Evolutionary conservation across 2,329 filamentous ascomycete species (phyloP), one percentile per base, ranked within the genome.

Genomic region (Colletotrichum tanaceti): DNA sequence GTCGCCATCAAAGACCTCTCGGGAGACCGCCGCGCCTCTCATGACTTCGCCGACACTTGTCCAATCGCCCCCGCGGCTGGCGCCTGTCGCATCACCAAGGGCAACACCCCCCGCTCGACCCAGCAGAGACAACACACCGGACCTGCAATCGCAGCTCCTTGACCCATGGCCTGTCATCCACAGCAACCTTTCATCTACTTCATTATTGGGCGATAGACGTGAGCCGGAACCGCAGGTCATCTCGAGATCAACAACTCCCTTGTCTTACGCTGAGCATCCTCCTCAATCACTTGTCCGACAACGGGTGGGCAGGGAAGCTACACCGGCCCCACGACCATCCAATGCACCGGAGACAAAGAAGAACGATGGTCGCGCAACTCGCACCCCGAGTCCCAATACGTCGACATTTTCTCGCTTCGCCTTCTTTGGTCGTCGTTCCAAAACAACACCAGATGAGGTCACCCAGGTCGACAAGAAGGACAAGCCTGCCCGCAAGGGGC

Each of bases 341-440:
- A 69, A 58, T 54, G 52, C 65, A 4, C 43, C 67, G 35, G 60
- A 70, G 22, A 54, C 71, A 60, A 59, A 77, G 71, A 54, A 54
- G 76, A 78, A 43, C 52, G 73, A 43, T 0, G 71, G 73, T 35
- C 77, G 76, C 57, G 58, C 72, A 11, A 76, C 80, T 71, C 80
- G 86, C 73, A 81, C 81, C 47, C 88, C 82, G 65, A 89, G 84
- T 70, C 87, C 89, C 2, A 87, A 84, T 61, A 81, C 88, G 4
- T 85, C 84, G 11, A 85, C 86, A 14, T 87, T 89, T 44, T 85
- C 87, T 9, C 87, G 91, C 2, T 96, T 97, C 76, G 91, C 91
- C 1, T 85, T 97, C 62, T 97, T 97, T 74, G 84, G 90, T 10
- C 88, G 91, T 72, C 90, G 89, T 64, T 89, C 89, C 16, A 97